phyloP scores from a whole-genome alignment of 1,139 yeast species.

The Candida neerlandica region DNA sequence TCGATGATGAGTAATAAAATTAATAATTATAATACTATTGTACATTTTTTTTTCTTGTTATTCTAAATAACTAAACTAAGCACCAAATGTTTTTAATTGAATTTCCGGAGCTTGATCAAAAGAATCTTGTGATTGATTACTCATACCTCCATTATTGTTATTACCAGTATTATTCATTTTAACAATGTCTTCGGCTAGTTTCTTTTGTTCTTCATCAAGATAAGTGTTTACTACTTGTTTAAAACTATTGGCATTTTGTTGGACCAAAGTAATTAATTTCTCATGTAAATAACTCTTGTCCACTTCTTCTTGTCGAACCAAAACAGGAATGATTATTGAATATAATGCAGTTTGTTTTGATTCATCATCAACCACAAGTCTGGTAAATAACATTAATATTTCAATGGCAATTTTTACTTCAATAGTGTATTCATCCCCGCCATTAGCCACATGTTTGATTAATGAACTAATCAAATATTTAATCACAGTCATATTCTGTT shows the following conservation, averaged over 20 bases:
- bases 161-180: slow-evolving; percentile 16
- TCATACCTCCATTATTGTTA: slow-evolving; percentile 6
- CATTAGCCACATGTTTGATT: slow-evolving; percentile 24
- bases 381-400: slow-evolving; percentile 51
- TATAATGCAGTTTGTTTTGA: slow-evolving; percentile 36
- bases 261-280: slow-evolving; percentile 54
- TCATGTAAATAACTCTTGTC: slow-evolving; percentile 47
- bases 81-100: slow-evolving; percentile 40
- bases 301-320: slow-evolving; percentile 39
- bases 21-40: not conserved
- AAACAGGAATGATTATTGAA: slow-evolving; percentile 51
- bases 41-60: not conserved
- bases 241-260: slow-evolving; percentile 53
- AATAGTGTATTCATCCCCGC: slow-evolving; percentile 11
- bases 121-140: slow-evolving; percentile 7
- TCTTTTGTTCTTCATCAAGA: slow-evolving; percentile 40
- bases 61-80: slow-evolving; percentile 2
- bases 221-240: slow-evolving; percentile 48
- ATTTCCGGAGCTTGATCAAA: slow-evolving; percentile 27
- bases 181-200: slow-evolving; percentile 45
- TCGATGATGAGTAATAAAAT: not conserved
- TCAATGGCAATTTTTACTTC: slow-evolving; percentile 54
- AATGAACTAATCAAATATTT: slow-evolving; percentile 34
- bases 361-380: slow-evolving; percentile 32
- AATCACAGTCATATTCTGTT: slow-evolving; percentile 29